These are phyloP conservation scores for Bipolaris bicolor DNA, from an alignment of 2,329 filamentous ascomycete species.

Conservation along the genomic window DNA sequence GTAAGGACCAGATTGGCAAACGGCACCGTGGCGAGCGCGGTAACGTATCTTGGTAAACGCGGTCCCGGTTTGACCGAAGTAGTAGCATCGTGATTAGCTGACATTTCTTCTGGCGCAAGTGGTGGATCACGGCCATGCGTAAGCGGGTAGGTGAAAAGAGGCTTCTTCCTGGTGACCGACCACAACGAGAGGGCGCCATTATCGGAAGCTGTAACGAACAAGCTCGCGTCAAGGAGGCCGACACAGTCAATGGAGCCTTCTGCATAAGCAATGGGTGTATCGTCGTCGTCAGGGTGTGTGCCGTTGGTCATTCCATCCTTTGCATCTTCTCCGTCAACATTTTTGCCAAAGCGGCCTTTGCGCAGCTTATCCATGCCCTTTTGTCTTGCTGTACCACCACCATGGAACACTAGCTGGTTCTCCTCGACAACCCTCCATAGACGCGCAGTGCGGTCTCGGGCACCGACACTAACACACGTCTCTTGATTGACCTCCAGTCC, in stretches of 20 bases:
- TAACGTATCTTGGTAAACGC: slow-evolving; percentile 81
- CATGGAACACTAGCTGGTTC: slow-evolving; percentile 92
- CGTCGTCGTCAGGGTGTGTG: slow-evolving; percentile 51
- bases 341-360: slow-evolving; percentile 44
- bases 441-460: slow-evolving; percentile 86
- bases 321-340: slow-evolving; percentile 50
- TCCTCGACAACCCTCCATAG: slow-evolving; percentile 97
- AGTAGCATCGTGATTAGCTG: slow-evolving; percentile 67
- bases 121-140: slow-evolving; percentile 86
- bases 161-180: slow-evolving; percentile 94
- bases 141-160: slow-evolving; percentile 76
- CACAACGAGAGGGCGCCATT: slow-evolving; percentile 87
- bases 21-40: slow-evolving; percentile 82
- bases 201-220: slow-evolving; percentile 92
- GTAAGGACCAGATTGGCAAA: slow-evolving; percentile 90
- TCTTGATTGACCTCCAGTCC: slow-evolving; percentile 71
- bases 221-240: slow-evolving; percentile 84
- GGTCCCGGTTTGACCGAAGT: slow-evolving; percentile 57
- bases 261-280: slow-evolving; percentile 55
- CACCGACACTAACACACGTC: slow-evolving; percentile 87
- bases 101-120: slow-evolving; percentile 70
- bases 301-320: slow-evolving; percentile 51
- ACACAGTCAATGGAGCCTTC: slow-evolving; percentile 92
- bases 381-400: slow-evolving; percentile 64
- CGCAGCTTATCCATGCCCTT: slow-evolving; percentile 49